A percentile compares a stretch with the other conserved stretches of the same genome.
Evolutionary conservation across 352 stramenopile genomes (phyloP).

Genomic region (Elongisporangium prolatum): DNA sequence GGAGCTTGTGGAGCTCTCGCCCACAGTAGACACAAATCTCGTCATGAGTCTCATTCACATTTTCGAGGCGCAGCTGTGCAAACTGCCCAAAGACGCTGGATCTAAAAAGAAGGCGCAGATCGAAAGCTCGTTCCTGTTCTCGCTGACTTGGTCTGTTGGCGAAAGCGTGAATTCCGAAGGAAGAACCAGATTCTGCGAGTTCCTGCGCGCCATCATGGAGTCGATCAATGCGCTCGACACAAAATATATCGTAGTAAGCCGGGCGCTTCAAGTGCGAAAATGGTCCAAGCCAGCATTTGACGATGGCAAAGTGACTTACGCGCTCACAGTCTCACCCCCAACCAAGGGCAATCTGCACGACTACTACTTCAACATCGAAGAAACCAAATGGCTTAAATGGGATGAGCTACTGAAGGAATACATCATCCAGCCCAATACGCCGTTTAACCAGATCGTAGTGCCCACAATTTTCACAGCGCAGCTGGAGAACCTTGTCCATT

Average conservation of each 20-base stretch:
- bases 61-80: slow-evolving; percentile 71
- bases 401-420: slow-evolving; percentile 86
- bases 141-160: slow-evolving; percentile 89
- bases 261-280: slow-evolving; percentile 77
- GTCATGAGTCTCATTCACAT: slow-evolving; percentile 87
- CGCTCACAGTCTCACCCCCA: slow-evolving; percentile 46
- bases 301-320: slow-evolving; percentile 47
- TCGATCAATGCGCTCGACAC: slow-evolving; percentile 62
- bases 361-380: slow-evolving; percentile 82
- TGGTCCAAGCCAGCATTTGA: slow-evolving; percentile 74
- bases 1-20: slow-evolving; percentile 79
- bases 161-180: slow-evolving; percentile 75
- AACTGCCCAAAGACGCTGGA: slow-evolving; percentile 63
- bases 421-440: slow-evolving; percentile 77
- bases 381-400: slow-evolving; percentile 90
- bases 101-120: slow-evolving; percentile 61
- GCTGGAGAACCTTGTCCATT: slow-evolving; percentile 82
- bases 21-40: slow-evolving; percentile 90
- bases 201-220: slow-evolving; percentile 73
- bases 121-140: slow-evolving; percentile 88
- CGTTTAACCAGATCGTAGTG: slow-evolving; percentile 92
- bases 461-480: slow-evolving; percentile 92
- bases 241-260: slow-evolving; percentile 72
- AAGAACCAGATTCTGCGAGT: slow-evolving; percentile 72
- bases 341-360: slow-evolving; percentile 79